These are phyloP conservation scores for Boletus rex-veris DNA, from an alignment of 768 basidiomycete species.

Conservation along the genomic window DNA sequence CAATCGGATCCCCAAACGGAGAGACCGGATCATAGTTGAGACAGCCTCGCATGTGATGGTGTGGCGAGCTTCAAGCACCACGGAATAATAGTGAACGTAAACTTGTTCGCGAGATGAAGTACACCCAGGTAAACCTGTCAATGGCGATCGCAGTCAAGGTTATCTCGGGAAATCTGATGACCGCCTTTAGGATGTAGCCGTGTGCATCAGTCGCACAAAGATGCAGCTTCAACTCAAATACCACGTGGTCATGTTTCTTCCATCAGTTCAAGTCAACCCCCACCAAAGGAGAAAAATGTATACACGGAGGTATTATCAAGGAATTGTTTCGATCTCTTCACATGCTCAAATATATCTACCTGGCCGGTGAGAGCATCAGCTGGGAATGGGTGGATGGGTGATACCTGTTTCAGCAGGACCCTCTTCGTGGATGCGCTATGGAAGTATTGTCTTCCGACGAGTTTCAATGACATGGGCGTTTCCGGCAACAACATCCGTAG, in stretches of 20 bases:
- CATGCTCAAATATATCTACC: constrained; percentile 22
- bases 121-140: not conserved
- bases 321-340: constrained; percentile 15
- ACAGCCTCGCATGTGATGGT: constrained; percentile 14
- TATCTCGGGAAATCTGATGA: constrained; percentile 13
- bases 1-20: constrained; percentile 2
- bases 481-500: constrained; percentile 21
- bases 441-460: constrained; percentile 28
- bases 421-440: constrained; percentile 30
- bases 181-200: constrained; percentile 4
- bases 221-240: not conserved
- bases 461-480: constrained; percentile 29
- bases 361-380: constrained; percentile 19
- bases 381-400: constrained; percentile 24
- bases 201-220: constrained; percentile 4
- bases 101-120: constrained; percentile 20
- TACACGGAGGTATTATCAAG: constrained; percentile 9
- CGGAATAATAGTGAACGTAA: not conserved
- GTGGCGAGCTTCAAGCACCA: constrained; percentile 1
- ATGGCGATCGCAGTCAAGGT: constrained; percentile 4
- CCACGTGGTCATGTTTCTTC: not conserved
- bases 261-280: not conserved
- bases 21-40: constrained; percentile 20
- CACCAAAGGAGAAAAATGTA: not conserved
- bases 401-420: constrained; percentile 31